Evolutionary conservation across 2,329 filamentous ascomycete species (phyloP).

Genomic region (Alternaria sp.): DNA sequence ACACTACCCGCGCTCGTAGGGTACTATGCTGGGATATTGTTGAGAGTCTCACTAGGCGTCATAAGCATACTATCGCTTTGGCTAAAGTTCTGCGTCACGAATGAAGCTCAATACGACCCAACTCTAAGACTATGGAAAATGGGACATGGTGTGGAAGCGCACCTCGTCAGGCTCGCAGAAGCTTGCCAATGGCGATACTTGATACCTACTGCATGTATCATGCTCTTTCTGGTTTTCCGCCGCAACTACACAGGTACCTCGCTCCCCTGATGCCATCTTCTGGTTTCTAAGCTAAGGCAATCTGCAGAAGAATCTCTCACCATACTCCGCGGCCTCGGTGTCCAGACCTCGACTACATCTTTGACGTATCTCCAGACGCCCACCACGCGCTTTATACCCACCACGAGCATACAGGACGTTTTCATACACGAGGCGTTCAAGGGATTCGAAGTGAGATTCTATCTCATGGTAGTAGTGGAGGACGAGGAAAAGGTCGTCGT

Average conservation of each 20-base stretch:
- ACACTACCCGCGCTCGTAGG: constrained; percentile 57
- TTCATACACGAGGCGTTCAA: constrained; percentile 94
- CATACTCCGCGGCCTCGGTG: constrained; percentile 85
- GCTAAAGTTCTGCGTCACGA: constrained; percentile 33
- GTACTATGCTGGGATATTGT: constrained; percentile 55
- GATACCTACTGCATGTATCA: constrained; percentile 47
- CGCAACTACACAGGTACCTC: constrained; percentile 61
- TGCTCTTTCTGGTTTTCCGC: constrained; percentile 57
- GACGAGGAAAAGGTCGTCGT: constrained; percentile 89
- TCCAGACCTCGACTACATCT: constrained; percentile 82
- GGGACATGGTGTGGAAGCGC: constrained; percentile 15
- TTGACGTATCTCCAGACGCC: constrained; percentile 70
- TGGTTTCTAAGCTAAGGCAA: constrained; percentile 28
- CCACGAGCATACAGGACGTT: constrained; percentile 89
- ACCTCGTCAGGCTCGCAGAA: constrained; percentile 49
- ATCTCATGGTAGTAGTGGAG: constrained; percentile 87
- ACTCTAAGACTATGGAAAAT: constrained; percentile 10
- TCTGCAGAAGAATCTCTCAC: constrained; percentile 80
- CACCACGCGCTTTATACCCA: constrained; percentile 83
- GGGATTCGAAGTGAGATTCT: constrained; percentile 90
- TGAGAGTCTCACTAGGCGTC: constrained; percentile 56
- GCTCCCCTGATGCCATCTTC: background rate
- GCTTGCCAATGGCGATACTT: constrained; percentile 55
- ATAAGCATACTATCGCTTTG: constrained; percentile 51
- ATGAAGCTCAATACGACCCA: constrained; percentile 4